Evolutionary conservation across 345 rosid species (phyloP).

Genomic region (Crucihimalaya himalaica): DNA sequence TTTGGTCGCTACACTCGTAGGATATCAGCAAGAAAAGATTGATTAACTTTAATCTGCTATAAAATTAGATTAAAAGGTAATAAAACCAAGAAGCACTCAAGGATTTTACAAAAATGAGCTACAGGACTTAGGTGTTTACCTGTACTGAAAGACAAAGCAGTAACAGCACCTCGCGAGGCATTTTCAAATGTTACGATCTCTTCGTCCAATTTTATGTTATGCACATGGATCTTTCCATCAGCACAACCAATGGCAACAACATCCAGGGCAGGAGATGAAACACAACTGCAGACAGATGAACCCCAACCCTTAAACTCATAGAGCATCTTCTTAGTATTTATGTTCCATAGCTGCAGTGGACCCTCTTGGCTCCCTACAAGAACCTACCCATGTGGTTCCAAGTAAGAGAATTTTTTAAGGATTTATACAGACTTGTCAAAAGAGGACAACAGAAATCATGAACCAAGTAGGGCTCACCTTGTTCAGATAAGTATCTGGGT

Average conservation of each 20-base stretch:
- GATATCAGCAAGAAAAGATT: background rate
- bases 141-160: slow-evolving; percentile 80
- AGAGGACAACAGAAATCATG: background rate
- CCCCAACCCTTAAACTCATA: slow-evolving; percentile 86
- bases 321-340: slow-evolving; percentile 81
- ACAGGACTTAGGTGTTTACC: slow-evolving; percentile 46
- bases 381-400: slow-evolving; percentile 50
- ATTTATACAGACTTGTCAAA: background rate
- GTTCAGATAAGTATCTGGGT: slow-evolving; percentile 92
- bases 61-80: background rate
- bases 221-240: slow-evolving; percentile 90
- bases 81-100: background rate
- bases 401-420: slow-evolving; percentile 2
- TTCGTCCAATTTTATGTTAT: slow-evolving; percentile 73
- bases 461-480: slow-evolving; percentile 52
- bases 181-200: slow-evolving; percentile 77
- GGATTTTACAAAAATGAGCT: background rate
- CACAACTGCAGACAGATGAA: slow-evolving; percentile 71
- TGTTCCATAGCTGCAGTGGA: slow-evolving; percentile 89
- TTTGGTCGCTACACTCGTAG: too few species aligned
- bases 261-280: slow-evolving; percentile 95
- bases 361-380: slow-evolving; percentile 89
- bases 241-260: slow-evolving; percentile 92
- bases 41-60: background rate
- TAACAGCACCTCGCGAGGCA: slow-evolving; percentile 78